Evolutionary conservation across 768 basidiomycete genomes (phyloP).

Genomic region (Rhodocollybia butyracea): DNA sequence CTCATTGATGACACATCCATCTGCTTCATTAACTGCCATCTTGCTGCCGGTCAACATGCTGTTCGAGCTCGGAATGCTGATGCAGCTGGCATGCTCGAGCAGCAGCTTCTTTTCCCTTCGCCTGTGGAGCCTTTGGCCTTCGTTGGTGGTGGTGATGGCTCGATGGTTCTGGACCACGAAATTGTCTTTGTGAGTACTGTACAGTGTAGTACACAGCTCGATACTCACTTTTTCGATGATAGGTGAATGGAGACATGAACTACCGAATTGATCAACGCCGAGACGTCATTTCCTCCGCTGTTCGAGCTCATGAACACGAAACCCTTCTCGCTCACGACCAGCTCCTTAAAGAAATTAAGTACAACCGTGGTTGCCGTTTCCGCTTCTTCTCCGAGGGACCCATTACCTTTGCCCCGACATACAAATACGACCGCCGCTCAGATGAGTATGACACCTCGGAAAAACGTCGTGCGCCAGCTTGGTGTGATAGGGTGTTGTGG

Average conservation of each 20-base stretch:
- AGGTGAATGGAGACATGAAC: constrained; percentile 94
- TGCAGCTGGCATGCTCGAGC: constrained; percentile 83
- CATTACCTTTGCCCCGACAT: constrained; percentile 84
- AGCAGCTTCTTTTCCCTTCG: constrained; percentile 62
- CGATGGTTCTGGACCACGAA: constrained; percentile 93
- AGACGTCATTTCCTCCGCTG: constrained; percentile 71
- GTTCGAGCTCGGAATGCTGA: constrained; percentile 84
- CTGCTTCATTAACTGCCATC: constrained; percentile 95
- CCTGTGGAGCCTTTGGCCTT: constrained; percentile 62
- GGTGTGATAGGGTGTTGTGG: constrained; percentile 95
- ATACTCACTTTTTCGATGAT: background rate
- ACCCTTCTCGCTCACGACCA: constrained; percentile 79
- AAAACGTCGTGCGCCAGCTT: constrained; percentile 87
- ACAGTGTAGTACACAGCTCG: background rate
- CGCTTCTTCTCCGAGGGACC: constrained; percentile 80
- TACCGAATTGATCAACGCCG: constrained; percentile 95
- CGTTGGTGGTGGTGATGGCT: constrained; percentile 88
- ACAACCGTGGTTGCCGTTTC: constrained; percentile 84
- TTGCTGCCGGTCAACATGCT: constrained; percentile 91
- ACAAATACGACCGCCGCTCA: constrained; percentile 87
- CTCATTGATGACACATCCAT: constrained; percentile 90
- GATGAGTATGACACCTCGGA: constrained; percentile 84
- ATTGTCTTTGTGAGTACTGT: constrained; percentile 69
- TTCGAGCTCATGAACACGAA: constrained; percentile 63
- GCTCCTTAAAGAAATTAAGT: constrained; percentile 82